Evolutionary conservation across 2,329 filamentous ascomycete species (phyloP), one percentile per base, ranked within the genome.

Genomic region (Venturia pyrina): DNA sequence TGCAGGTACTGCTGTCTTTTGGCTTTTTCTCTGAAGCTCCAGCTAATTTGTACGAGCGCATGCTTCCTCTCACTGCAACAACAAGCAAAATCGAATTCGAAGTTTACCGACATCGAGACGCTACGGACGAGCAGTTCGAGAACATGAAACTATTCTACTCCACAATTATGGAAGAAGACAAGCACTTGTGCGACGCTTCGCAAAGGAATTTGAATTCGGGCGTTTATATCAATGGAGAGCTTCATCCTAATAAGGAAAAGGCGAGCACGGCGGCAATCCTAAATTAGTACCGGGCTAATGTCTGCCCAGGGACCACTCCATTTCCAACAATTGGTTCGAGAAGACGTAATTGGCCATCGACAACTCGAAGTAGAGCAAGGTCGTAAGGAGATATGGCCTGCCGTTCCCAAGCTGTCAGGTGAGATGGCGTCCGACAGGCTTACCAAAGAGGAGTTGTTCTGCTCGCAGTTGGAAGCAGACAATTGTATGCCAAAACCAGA

Each of bases 101-200:
- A 71, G 81, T 88, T 62, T 88, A 81, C 78, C 80, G 83, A 67
- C 84, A 87, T 79, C 85, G 83, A 72, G 75, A 83, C 71, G 81
- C 84, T 4, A 79, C 78, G n/a, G 82, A 87, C 19, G 81, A 82
- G 34, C 82, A 86, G 67, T 88, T 87, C 71, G 74, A 79, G 17
- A 74, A 78, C 64, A 84, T 87, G 73, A 81, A 79, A 72, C 74
- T 82, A 59, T 83, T 87, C 70, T 88, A 87, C 77, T 85, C 84
- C 74, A 82, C 83, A 48, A 81, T 88, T 73, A 84, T 87, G 82
- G 79, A 80, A 1, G 86, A 88, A 73, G 86, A 88, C 76, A 87
- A 87, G 71, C 78, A 81, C 10, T 81, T 88, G 34, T 88, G 85
- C 76, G 77, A 80, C 69, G 79, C 79, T 15, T 81, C 83, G 1